Conservation (phyloP, 495 filamentous ascomycete species). For the Geopyxis carbonaria region DNA sequence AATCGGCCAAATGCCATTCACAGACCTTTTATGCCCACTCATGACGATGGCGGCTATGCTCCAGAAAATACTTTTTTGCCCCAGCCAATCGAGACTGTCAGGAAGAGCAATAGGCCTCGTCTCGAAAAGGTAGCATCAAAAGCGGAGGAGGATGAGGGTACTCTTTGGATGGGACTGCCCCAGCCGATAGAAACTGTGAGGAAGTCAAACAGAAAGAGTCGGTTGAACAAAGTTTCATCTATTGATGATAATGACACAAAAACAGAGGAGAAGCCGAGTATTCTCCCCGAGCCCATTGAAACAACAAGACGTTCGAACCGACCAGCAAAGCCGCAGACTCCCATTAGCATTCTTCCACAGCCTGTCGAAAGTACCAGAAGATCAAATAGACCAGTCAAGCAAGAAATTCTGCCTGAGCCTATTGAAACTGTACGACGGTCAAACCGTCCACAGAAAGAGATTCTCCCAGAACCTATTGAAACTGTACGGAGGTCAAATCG, state of each 20-base stretch:
- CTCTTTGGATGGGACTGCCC: constrained; percentile 16
- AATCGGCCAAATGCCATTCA: constrained; percentile 22
- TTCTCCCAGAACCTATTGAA: constrained; percentile 21
- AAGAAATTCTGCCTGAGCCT: constrained; percentile 11
- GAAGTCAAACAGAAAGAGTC: constrained; percentile 10
- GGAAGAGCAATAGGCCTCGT: constrained; percentile 19
- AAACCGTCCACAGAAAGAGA: constrained; percentile 15
- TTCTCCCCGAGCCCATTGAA: constrained; percentile 21
- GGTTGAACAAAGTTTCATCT: constrained; percentile 2
- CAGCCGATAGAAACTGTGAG: constrained; percentile 19
- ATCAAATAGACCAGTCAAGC: constrained; percentile 7
- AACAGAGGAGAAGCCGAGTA: not conserved
- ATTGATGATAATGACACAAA: constrained; percentile 1
- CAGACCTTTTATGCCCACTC: constrained; percentile 18
- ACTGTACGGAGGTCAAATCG: constrained; percentile 21
- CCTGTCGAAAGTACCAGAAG: constrained; percentile 8
- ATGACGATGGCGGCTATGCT: constrained; percentile 14
- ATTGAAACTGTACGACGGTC: constrained; percentile 18
- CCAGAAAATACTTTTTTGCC: constrained; percentile 21
- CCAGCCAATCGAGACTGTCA: constrained; percentile 21
- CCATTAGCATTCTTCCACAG: constrained; percentile 6
- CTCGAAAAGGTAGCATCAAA: constrained; percentile 11
- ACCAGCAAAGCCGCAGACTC: constrained; percentile 1
- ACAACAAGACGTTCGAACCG: constrained; percentile 22
- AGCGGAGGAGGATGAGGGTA: constrained; percentile 14